phyloP scores from a whole-genome alignment of 768 basidiomycete genomes.

The Hypholoma fasciculare region DNA sequence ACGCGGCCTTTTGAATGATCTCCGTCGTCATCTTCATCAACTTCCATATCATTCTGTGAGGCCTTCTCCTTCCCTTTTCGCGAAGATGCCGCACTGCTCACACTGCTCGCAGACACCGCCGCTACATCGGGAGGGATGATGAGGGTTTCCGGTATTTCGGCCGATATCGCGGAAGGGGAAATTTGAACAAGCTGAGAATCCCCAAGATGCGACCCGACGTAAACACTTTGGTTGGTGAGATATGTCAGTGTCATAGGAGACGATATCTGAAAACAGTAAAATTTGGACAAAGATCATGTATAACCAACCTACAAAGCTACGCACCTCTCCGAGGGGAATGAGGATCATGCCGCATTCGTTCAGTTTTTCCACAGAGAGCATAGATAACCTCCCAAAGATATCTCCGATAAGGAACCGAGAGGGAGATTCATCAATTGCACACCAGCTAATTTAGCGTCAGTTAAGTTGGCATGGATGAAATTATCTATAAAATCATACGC shows the following conservation, averaged over 20 bases:
- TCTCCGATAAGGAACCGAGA: conserved; percentile 67
- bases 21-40: conserved; percentile 27
- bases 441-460: conserved; percentile 41
- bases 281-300: too few species aligned
- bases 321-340: conserved; percentile 72
- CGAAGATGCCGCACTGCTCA: conserved; percentile 20
- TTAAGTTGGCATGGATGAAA: neutral
- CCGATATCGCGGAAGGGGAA: conserved; percentile 42
- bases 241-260: conserved; percentile 72
- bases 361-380: conserved; percentile 56
- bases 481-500: conserved; percentile 48
- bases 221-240: conserved; percentile 67
- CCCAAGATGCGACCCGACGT: conserved; percentile 79
- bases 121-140: conserved; percentile 50
- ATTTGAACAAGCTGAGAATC: conserved; percentile 79
- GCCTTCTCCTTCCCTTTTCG: conserved; percentile 42
- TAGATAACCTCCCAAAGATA: conserved; percentile 63
- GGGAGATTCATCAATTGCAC: conserved; percentile 44
- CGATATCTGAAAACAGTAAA: conserved; percentile 50
- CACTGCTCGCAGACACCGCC: conserved; percentile 35
- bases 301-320: too few species aligned
- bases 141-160: conserved; percentile 42
- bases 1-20: conserved; percentile 42
- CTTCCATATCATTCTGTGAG: conserved; percentile 33
- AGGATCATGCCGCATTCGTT: conserved; percentile 47